phyloP scores from a whole-genome alignment of 176 grass and related monocot species.

The Oropetium thomaeum region DNA sequence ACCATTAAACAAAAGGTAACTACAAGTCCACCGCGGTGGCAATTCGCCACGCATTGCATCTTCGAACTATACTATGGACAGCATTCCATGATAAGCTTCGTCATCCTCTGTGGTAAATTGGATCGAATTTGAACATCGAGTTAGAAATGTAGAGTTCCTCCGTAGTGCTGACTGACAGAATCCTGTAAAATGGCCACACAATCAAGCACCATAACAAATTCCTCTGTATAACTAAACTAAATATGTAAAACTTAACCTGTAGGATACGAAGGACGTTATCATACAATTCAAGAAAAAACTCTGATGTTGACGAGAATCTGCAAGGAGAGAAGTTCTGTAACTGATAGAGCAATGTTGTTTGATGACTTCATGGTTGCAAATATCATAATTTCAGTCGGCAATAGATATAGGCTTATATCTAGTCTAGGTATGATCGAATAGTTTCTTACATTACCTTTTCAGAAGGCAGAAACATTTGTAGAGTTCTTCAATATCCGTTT shows the following conservation, averaged over 20 bases:
- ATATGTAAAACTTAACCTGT: conserved; percentile 39
- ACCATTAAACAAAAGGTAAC: neutral
- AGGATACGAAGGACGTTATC: conserved; percentile 45
- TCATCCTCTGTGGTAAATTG: neutral
- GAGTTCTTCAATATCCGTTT: conserved; percentile 86
- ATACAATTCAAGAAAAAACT: conserved; percentile 40
- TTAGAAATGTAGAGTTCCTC: conserved; percentile 41
- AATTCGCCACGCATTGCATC: neutral
- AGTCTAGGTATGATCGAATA: neutral
- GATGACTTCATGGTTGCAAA: neutral
- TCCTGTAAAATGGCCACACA: conserved; percentile 32
- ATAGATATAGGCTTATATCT: neutral
- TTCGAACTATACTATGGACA: too few relatives aligned
- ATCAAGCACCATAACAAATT: neutral
- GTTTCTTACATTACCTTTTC: conserved; percentile 54
- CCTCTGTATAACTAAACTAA: neutral
- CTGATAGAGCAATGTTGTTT: neutral
- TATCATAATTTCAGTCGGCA: conserved; percentile 2
- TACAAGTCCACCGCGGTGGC: neutral
- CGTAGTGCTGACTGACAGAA: conserved; percentile 40
- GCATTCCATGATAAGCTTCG: neutral
- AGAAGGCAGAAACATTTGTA: conserved; percentile 85
- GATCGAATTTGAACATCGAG: neutral
- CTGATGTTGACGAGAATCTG: conserved; percentile 49
- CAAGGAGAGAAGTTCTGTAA: conserved; percentile 1